These are phyloP conservation scores for Handroanthus guayacan DNA, from an alignment of 257 asterid species.

Conservation along the genomic window DNA sequence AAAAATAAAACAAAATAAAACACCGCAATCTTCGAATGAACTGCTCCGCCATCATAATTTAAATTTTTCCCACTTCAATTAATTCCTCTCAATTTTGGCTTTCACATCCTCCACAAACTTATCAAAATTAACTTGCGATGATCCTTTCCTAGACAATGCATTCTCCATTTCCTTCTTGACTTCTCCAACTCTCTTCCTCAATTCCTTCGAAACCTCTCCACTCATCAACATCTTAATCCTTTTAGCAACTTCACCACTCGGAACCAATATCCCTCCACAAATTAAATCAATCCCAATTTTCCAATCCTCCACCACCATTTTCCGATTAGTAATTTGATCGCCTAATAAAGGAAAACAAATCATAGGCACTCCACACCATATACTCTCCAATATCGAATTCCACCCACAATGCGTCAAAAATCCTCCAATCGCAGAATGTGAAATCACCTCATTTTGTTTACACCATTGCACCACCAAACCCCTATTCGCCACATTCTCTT, in stretches of 20 bases:
- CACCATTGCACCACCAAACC: slow-evolving; percentile 37
- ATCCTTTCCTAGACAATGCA: slow-evolving; percentile 28
- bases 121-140: slow-evolving; percentile 26
- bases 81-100: neutral
- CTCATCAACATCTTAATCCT: slow-evolving; percentile 34
- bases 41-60: too few relatives aligned
- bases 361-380: slow-evolving; percentile 46
- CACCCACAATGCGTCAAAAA: slow-evolving; percentile 53
- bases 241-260: slow-evolving; percentile 37
- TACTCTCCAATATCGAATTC: slow-evolving; percentile 50
- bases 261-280: slow-evolving; percentile 21
- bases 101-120: slow-evolving; percentile 35
- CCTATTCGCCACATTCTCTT: slow-evolving; percentile 1
- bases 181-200: slow-evolving; percentile 21
- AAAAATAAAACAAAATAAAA: neutral
- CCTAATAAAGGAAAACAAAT: slow-evolving; percentile 43
- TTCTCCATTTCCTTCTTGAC: slow-evolving; percentile 16
- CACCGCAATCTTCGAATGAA: neutral
- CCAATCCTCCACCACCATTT: slow-evolving; percentile 53
- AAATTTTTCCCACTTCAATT: too few relatives aligned
- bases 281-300: slow-evolving; percentile 44
- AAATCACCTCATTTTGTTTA: slow-evolving; percentile 12
- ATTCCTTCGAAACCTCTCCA: neutral
- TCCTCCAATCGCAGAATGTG: slow-evolving; percentile 40
- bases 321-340: slow-evolving; percentile 48